These are phyloP conservation scores for Neophaeococcomyces mojaviensis DNA, from an alignment of 2,329 filamentous ascomycete species.

Conservation along the genomic window DNA sequence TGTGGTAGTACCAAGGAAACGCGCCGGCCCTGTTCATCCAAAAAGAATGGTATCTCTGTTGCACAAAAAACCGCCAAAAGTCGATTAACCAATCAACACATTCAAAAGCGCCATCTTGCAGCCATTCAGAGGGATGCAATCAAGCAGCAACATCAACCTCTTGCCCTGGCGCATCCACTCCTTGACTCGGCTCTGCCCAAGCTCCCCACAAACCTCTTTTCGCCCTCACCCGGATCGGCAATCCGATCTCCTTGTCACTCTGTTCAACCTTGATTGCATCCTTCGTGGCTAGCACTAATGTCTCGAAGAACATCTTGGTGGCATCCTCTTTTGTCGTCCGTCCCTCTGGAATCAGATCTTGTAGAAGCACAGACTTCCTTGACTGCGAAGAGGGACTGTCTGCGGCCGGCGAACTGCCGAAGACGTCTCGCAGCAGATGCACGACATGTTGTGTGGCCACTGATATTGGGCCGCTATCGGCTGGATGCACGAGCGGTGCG, in stretches of 20 bases:
- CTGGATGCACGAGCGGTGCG: conserved; percentile 66
- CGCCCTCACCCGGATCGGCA: conserved; percentile 71
- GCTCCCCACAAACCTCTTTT: conserved; percentile 96
- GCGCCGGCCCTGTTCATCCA: no score
- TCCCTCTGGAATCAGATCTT: conserved; percentile 77
- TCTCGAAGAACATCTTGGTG: conserved; percentile 99
- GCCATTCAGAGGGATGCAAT: background rate
- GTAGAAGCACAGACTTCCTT: conserved; percentile 74
- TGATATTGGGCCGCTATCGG: conserved; percentile 78
- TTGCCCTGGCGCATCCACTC: conserved; percentile 10
- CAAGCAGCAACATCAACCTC: conserved; percentile 7
- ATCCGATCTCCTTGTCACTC: conserved; percentile 62
- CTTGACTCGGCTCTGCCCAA: conserved; percentile 66
- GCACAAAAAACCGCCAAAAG: no score
- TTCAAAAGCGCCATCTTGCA: no score
- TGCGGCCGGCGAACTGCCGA: conserved; percentile 60
- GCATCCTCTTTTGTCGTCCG: conserved; percentile 80
- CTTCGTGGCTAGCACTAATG: conserved; percentile 90
- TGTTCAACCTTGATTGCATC: conserved; percentile 97
- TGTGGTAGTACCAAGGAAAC: no score
- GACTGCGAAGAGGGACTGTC: conserved; percentile 64
- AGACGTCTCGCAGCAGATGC: conserved; percentile 82
- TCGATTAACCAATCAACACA: no score
- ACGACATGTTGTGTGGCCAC: conserved; percentile 92
- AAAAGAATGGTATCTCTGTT: no score